Conservation (phyloP, 2,329 filamentous ascomycete species). For the Cyphellophora attinorum region DNA sequence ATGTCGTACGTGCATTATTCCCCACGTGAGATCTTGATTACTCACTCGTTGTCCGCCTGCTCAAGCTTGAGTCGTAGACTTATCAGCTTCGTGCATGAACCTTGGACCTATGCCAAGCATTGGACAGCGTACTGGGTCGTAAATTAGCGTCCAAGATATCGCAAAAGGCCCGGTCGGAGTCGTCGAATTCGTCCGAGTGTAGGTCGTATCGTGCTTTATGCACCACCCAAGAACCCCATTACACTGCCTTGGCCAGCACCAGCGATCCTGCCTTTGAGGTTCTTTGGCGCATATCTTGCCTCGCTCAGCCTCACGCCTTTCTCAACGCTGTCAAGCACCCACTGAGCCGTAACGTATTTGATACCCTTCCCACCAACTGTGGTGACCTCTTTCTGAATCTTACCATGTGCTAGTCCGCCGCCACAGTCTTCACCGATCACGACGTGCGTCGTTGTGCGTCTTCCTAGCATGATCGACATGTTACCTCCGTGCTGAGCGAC, state of each 20-base stretch:
- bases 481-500: conserved; percentile 64
- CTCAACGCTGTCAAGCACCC: conserved; percentile 76
- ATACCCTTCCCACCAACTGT: conserved; percentile 58
- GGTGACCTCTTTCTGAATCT: conserved; percentile 71
- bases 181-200: too few species aligned
- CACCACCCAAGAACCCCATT: conserved; percentile 13
- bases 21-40: too few species aligned
- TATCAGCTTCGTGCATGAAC: too few species aligned
- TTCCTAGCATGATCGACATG: conserved; percentile 60
- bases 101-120: too few species aligned
- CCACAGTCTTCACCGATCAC: conserved; percentile 55
- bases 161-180: too few species aligned
- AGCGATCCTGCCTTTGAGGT: conserved; percentile 36
- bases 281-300: conserved; percentile 57
- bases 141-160: too few species aligned
- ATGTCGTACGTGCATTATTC: too few species aligned
- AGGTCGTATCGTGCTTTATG: too few species aligned
- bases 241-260: conserved; percentile 56
- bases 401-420: conserved; percentile 65
- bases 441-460: conserved; percentile 73
- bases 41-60: too few species aligned
- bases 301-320: conserved; percentile 66
- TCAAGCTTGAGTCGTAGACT: too few species aligned
- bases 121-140: too few species aligned
- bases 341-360: conserved; percentile 73